These are phyloP conservation scores for Mortierella hygrophila DNA, from an alignment of 192 early-diverging fungal species.

Conservation along the genomic window DNA sequence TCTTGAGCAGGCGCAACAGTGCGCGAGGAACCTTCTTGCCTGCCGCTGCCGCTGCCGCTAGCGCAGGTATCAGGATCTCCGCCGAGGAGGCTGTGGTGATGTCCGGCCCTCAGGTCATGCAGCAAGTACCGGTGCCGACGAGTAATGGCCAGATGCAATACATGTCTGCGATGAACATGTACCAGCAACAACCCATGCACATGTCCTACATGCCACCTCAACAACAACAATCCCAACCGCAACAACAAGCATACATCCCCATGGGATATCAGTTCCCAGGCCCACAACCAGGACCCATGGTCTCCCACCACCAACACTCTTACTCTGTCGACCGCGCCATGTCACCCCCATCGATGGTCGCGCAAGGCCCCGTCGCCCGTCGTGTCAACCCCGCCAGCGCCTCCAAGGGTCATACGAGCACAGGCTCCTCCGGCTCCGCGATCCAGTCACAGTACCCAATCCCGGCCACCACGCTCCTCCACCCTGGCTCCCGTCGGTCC, in stretches of 20 bases:
- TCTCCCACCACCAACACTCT: conserved; percentile 19
- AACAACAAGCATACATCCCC: conserved; percentile 16
- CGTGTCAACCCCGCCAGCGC: too few species aligned
- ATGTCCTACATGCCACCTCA: conserved; percentile 1
- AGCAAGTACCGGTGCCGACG: background rate
- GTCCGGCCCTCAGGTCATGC: background rate
- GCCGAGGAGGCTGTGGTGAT: conserved; percentile 6
- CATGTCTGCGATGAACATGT: background rate
- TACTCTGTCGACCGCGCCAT: conserved; percentile 29
- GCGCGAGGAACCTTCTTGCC: background rate
- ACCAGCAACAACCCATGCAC: conserved; percentile 12
- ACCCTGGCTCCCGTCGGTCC: conserved; percentile 30
- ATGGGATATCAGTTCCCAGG: conserved; percentile 34
- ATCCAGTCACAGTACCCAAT: conserved; percentile 32
- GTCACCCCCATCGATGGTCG: conserved; percentile 4
- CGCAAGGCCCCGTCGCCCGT: background rate
- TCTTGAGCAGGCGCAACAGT: conserved; percentile 22
- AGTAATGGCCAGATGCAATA: conserved; percentile 19
- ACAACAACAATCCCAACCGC: background rate
- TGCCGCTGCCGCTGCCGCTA: too few species aligned
- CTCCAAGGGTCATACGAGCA: background rate
- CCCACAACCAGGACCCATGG: conserved; percentile 7
- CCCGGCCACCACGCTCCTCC: conserved; percentile 31
- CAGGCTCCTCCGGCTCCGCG: background rate
- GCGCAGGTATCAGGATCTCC: background rate